Conservation (phyloP, 495 filamentous ascomycete species). For the Trichocladium uniseriatum region DNA sequence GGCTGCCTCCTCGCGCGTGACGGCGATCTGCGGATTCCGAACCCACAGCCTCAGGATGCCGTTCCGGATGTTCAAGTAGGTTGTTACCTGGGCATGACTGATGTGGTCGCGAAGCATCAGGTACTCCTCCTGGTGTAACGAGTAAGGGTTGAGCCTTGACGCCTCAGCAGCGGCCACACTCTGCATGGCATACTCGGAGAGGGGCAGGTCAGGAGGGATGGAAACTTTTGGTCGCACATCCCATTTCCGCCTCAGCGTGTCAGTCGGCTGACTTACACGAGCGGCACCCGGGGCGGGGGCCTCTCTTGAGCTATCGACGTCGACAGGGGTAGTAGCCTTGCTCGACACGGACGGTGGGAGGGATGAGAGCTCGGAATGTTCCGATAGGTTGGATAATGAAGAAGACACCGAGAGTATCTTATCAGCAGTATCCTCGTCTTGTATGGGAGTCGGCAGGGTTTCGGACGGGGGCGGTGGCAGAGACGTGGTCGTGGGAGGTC, state of each 20-base stretch:
- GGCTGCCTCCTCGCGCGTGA: constrained; percentile 78
- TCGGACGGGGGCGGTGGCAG: neutral
- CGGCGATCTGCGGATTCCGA: constrained; percentile 77
- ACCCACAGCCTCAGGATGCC: constrained; percentile 88
- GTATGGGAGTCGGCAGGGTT: neutral
- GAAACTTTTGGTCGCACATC: constrained; percentile 65
- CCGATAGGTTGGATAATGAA: constrained; percentile 18
- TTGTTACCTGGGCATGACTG: constrained; percentile 80
- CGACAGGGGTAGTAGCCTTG: constrained; percentile 48
- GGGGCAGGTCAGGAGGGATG: constrained; percentile 64
- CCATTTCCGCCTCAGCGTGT: constrained; percentile 30
- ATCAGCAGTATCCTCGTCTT: neutral
- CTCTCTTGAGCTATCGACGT: constrained; percentile 34
- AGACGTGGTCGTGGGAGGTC: neutral
- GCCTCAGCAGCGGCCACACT: constrained; percentile 81
- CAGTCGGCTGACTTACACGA: neutral
- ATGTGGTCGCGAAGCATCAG: constrained; percentile 67
- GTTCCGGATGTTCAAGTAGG: constrained; percentile 96
- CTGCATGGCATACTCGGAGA: constrained; percentile 73
- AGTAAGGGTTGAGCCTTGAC: constrained; percentile 82
- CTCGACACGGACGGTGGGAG: constrained; percentile 40
- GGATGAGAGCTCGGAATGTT: constrained; percentile 38
- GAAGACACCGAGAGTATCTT: constrained; percentile 6
- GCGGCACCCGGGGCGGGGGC: neutral
- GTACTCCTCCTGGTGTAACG: constrained; percentile 81